Percentiles rank a stretch among this genome's conserved stretches.
Evolutionary conservation across 495 filamentous ascomycete genomes (phyloP).

Genomic region (Penicillium verhagenii): DNA sequence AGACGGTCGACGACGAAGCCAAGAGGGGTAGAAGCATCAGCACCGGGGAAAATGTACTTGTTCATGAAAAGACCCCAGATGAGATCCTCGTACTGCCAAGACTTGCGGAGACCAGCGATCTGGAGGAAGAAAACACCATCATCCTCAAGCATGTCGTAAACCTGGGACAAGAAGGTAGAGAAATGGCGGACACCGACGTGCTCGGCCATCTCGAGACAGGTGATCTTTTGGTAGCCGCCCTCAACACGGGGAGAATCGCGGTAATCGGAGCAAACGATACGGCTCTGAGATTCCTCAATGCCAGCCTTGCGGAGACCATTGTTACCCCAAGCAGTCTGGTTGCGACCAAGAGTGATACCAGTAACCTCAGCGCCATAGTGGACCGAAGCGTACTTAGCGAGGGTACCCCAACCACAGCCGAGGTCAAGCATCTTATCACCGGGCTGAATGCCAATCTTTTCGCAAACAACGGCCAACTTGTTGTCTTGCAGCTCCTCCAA

Average conservation of each 20-base stretch:
- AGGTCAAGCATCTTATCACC: constrained; percentile 67
- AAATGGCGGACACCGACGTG: constrained; percentile 70
- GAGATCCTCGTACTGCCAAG: constrained; percentile 72
- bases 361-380: constrained; percentile 64
- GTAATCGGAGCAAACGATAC: constrained; percentile 68
- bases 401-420: constrained; percentile 71
- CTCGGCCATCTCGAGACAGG: constrained; percentile 77
- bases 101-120: constrained; percentile 66
- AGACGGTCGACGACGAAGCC: constrained; percentile 64
- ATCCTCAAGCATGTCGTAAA: constrained; percentile 68
- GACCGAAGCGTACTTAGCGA: constrained; percentile 62
- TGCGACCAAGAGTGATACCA: constrained; percentile 67
- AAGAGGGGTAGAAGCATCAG: constrained; percentile 65
- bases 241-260: constrained; percentile 61
- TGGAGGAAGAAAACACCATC: constrained; percentile 72
- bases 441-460: constrained; percentile 63
- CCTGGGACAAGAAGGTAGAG: constrained; percentile 58
- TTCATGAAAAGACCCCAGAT: constrained; percentile 79
- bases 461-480: constrained; percentile 68
- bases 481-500: constrained; percentile 71
- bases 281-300: constrained; percentile 60
- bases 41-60: constrained; percentile 73
- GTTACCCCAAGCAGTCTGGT: constrained; percentile 74
- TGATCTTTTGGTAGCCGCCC: constrained; percentile 67
- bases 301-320: constrained; percentile 58